These are phyloP conservation scores for Vaccinium myrtillus DNA, from an alignment of 148 eudicot genomes.

Conservation along the genomic window DNA sequence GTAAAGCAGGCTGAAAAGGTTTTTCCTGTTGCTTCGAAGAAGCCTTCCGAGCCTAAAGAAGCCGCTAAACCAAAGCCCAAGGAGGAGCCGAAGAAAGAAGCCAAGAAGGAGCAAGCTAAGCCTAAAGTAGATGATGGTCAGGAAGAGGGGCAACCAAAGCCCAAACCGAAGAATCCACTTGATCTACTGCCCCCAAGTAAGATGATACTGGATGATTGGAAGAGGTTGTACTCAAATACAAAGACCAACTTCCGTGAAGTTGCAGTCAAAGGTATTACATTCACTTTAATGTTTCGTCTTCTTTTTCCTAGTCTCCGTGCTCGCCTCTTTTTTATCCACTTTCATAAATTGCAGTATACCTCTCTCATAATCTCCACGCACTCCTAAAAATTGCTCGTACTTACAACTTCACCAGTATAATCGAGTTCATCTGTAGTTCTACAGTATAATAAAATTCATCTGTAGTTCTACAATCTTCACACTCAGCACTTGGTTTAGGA, in stretches of 20 bases:
- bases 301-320: neutral
- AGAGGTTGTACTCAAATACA: constrained; percentile 82
- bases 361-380: too few species aligned
- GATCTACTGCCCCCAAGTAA: constrained; percentile 76
- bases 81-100: neutral
- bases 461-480: neutral
- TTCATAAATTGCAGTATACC: too few species aligned
- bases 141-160: constrained; percentile 71
- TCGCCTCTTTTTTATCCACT: neutral
- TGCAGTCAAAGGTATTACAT: constrained; percentile 61
- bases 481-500: neutral
- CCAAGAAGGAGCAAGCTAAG: neutral
- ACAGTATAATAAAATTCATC: too few species aligned
- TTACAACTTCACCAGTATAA: neutral
- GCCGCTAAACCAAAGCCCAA: neutral
- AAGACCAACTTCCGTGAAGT: constrained; percentile 86
- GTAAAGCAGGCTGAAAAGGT: neutral
- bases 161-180: constrained; percentile 76
- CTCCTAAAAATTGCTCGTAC: neutral
- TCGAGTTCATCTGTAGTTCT: neutral
- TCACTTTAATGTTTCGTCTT: neutral
- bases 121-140: neutral
- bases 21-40: constrained; percentile 5
- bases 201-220: constrained; percentile 90
- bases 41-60: constrained; percentile 7